Conservation (phyloP, 2,329 filamentous ascomycete species). For the Cadophora luteo-olivacea region DNA sequence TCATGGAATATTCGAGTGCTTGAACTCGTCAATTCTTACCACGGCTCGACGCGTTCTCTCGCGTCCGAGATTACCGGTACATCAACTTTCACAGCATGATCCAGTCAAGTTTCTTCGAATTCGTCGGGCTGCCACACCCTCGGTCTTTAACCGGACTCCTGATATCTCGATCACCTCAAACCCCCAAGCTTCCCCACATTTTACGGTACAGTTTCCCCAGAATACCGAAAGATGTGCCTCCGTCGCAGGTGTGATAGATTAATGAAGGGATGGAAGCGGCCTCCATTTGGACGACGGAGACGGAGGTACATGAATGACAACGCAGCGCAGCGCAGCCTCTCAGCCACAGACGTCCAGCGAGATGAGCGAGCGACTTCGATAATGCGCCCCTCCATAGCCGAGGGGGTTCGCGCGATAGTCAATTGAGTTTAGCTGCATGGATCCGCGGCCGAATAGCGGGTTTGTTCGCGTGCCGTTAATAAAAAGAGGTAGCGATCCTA, state of each 20-base stretch:
- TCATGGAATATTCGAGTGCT: not conserved
- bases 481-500: constrained; percentile 10
- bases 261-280: constrained; percentile 10
- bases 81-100: constrained; percentile 1
- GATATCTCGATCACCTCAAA: not conserved
- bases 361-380: not conserved
- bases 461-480: constrained; percentile 5
- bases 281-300: constrained; percentile 18
- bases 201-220: constrained; percentile 20
- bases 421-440: constrained; percentile 30
- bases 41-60: not conserved
- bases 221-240: constrained; percentile 17
- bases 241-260: constrained; percentile 7
- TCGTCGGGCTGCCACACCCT: constrained; percentile 4
- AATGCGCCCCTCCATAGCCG: not conserved
- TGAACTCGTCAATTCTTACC: not conserved
- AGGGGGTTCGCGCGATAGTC: constrained; percentile 1
- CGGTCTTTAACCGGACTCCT: constrained; percentile 19
- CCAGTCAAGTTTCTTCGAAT: constrained; percentile 3
- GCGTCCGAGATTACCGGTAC: constrained; percentile 4
- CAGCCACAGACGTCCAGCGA: constrained; percentile 10
- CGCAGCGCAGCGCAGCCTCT: not conserved
- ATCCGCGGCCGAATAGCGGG: constrained; percentile 19
- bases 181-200: constrained; percentile 15
- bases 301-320: constrained; percentile 12